A percentile compares a stretch with the other conserved stretches of the same genome.
These are phyloP conservation scores for Vitis vinifera DNA, from an alignment of 164 flowering plant genomes.

Conservation along the genomic window DNA sequence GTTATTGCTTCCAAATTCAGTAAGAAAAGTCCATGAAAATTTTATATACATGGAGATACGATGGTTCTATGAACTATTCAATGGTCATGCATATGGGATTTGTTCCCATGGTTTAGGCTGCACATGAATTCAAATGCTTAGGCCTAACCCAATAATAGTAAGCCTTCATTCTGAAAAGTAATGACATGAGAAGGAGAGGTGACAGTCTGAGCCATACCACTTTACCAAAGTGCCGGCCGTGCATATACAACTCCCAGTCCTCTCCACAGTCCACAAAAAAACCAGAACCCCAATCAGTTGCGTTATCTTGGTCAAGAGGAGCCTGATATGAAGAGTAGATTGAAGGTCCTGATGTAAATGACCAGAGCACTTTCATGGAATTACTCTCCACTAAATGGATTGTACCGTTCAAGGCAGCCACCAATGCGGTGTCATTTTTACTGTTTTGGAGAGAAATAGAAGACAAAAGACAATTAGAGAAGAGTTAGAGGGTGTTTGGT, in stretches of 20 bases:
- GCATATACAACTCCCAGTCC: conserved; percentile 49
- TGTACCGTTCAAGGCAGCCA: conserved; percentile 59
- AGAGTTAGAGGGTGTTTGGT: too few species aligned
- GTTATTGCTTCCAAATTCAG: too few species aligned
- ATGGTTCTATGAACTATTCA: too few species aligned
- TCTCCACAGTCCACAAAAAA: conserved; percentile 48
- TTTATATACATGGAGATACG: too few species aligned
- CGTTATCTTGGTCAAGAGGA: conserved; percentile 27
- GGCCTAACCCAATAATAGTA: too few species aligned
- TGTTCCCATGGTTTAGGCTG: too few species aligned
- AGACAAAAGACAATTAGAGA: background rate
- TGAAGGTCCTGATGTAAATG: conserved; percentile 62
- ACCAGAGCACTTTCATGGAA: conserved; percentile 53
- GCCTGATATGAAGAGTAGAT: conserved; percentile 56
- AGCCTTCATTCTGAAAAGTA: background rate
- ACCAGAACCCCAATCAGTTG: conserved; percentile 16
- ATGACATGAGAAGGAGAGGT: background rate
- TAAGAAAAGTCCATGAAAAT: too few species aligned
- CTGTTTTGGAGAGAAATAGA: conserved; percentile 18
- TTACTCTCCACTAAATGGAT: conserved; percentile 32
- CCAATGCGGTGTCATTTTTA: conserved; percentile 25
- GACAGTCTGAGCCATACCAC: conserved; percentile 34
- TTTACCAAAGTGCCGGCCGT: conserved; percentile 20
- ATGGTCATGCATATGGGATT: too few species aligned
- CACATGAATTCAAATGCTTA: too few species aligned